phyloP scores from a whole-genome alignment of 306 rosid genomes.

The Trifolium fragiferum region DNA sequence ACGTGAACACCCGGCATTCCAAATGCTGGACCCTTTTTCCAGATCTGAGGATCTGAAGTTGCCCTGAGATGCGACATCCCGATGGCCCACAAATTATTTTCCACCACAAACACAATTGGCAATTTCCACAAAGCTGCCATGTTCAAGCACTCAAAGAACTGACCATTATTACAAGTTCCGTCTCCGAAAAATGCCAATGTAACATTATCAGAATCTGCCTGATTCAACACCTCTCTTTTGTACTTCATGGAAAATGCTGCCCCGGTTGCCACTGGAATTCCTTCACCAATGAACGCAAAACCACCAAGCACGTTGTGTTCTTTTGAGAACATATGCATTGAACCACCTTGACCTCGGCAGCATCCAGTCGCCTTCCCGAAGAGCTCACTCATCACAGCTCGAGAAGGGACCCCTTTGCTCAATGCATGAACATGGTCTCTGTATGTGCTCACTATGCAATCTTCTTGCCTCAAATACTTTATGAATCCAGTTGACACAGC shows the following conservation, averaged over 20 bases:
- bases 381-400: constrained; percentile 96
- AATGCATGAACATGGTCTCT: constrained; percentile 97
- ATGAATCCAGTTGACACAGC: constrained; percentile 99
- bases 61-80: constrained; percentile 98
- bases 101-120: constrained; percentile 96
- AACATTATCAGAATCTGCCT: constrained; percentile 74
- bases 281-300: constrained; percentile 98
- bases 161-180: constrained; percentile 96
- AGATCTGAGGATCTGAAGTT: constrained; percentile 96
- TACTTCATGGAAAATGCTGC: constrained; percentile 89
- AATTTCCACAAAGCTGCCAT: constrained; percentile 99
- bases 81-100: constrained; percentile 98
- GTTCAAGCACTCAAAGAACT: constrained; percentile 95
- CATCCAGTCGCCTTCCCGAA: constrained; percentile 97
- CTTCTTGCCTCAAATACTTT: constrained; percentile 78
- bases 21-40: constrained; percentile 98
- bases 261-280: constrained; percentile 96
- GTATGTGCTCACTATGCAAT: constrained; percentile 87
- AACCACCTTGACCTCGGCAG: constrained; percentile 99
- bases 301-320: constrained; percentile 91
- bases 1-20: constrained; percentile 99
- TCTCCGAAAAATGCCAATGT: constrained; percentile 93
- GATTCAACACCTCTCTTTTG: constrained; percentile 81
- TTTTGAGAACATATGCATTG: constrained; percentile 99
- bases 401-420: constrained; percentile 95